These are phyloP conservation scores for Eucalyptus melliodora DNA, from an alignment of 345 rosid species.

Conservation along the genomic window DNA sequence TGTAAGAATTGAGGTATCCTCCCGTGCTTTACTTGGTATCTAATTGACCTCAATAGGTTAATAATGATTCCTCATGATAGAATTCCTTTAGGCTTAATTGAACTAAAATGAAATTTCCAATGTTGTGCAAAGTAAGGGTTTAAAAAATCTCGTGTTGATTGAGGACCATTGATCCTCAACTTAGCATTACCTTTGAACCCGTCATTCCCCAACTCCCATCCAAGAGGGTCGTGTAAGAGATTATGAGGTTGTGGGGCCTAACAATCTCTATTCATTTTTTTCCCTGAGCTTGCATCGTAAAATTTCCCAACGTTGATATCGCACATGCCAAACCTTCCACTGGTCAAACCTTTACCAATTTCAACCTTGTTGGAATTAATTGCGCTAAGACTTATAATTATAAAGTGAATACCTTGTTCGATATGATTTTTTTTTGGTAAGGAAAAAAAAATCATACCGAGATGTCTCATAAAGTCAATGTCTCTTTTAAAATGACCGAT, in stretches of 20 bases:
- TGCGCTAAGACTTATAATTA: not conserved
- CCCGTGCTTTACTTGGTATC: fast-evolving
- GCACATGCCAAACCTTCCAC: not conserved
- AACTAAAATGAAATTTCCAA: too few species aligned
- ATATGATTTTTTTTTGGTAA: too few species aligned
- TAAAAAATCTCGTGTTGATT: too few species aligned
- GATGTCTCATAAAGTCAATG: not conserved
- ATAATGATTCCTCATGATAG: too few species aligned
- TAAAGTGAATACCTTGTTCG: not conserved
- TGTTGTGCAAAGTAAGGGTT: fast-evolving
- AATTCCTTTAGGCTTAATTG: too few species aligned
- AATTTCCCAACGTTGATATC: not conserved
- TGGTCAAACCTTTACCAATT: not conserved
- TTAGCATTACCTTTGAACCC: too few species aligned
- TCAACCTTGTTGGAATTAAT: not conserved
- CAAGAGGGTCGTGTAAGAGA: fast-evolving
- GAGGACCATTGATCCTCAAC: too few species aligned
- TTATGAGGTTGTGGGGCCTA: not conserved
- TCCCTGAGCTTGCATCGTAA: not conserved
- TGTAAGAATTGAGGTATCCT: too few species aligned
- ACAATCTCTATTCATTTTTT: not conserved
- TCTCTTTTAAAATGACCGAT: not conserved
- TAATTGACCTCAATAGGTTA: fast-evolving
- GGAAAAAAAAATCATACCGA: too few species aligned
- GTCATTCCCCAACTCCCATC: too few species aligned